These are phyloP conservation scores for Coemansia sp. DNA, from an alignment of 192 early-diverging fungal species.

Conservation along the genomic window DNA sequence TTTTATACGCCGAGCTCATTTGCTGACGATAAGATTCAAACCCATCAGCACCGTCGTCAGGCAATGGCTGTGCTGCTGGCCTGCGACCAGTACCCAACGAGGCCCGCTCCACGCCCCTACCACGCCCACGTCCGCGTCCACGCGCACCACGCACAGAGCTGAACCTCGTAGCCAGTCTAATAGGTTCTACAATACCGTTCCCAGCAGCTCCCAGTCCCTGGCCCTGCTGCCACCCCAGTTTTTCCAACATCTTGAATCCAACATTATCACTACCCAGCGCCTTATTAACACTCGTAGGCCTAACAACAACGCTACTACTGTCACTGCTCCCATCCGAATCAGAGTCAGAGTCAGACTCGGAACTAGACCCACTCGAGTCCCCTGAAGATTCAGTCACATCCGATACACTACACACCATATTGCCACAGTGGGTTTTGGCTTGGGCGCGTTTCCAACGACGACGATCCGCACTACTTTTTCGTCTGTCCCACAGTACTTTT, in stretches of 20 bases:
- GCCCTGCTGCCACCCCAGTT: slow-evolving; percentile 55
- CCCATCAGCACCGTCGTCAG: slow-evolving; percentile 9
- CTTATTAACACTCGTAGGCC: slow-evolving; percentile 21
- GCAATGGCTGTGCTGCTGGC: neutral
- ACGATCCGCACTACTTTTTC: slow-evolving; percentile 23
- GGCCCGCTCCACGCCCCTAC: slow-evolving; percentile 12
- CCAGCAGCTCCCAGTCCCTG: slow-evolving; percentile 44
- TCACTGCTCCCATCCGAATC: slow-evolving; percentile 15
- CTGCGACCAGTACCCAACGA: slow-evolving; percentile 31
- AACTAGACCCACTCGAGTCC: neutral
- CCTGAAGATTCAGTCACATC: slow-evolving; percentile 15
- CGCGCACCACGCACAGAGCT: slow-evolving; percentile 21
- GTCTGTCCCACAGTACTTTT: slow-evolving; percentile 37
- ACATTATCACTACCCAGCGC: slow-evolving; percentile 51
- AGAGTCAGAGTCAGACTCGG: slow-evolving; percentile 5
- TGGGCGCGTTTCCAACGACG: slow-evolving; percentile 28
- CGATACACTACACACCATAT: neutral
- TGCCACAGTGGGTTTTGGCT: slow-evolving; percentile 5
- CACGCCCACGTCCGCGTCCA: slow-evolving; percentile 2
- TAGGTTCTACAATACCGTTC: slow-evolving; percentile 48
- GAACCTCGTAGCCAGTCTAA: slow-evolving; percentile 37
- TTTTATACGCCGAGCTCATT: slow-evolving; percentile 39
- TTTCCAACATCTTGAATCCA: slow-evolving; percentile 47
- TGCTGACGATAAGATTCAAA: slow-evolving; percentile 40
- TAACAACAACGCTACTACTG: slow-evolving; percentile 9